Percentiles rank a stretch among this genome's conserved stretches.
phyloP scores from a whole-genome alignment of 2,329 filamentous ascomycete genomes.

The Colletotrichum kahawae region DNA sequence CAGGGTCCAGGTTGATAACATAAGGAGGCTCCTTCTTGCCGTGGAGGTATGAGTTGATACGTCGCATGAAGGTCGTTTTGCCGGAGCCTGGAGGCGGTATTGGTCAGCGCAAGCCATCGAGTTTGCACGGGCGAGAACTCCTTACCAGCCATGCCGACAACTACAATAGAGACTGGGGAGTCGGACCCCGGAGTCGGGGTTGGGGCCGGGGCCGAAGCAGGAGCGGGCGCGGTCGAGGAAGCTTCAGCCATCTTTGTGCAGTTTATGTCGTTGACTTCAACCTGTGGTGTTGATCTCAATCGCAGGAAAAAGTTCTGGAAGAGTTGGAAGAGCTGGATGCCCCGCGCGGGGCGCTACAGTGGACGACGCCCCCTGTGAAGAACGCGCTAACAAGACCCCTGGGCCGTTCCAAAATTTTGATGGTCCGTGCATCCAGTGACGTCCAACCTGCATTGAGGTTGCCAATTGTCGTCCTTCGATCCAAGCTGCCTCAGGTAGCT shows the following conservation, averaged over 20 bases:
- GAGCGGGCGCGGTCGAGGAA: slow-evolving; percentile 27
- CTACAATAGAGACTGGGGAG: slow-evolving; percentile 80
- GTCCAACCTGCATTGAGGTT: slow-evolving; percentile 1
- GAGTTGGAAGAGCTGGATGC: slow-evolving; percentile 19
- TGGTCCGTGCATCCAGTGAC: slow-evolving; percentile 18
- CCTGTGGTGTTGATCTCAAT: not conserved
- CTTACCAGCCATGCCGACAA: slow-evolving; percentile 92
- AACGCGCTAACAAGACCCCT: not conserved
- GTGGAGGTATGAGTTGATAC: slow-evolving; percentile 93
- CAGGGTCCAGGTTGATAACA: slow-evolving; percentile 95
- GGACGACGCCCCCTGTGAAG: not conserved
- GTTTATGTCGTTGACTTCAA: not conserved
- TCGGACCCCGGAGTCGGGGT: slow-evolving; percentile 38
- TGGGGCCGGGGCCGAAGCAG: slow-evolving; percentile 19
- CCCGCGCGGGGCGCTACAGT: slow-evolving; percentile 16
- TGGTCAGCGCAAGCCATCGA: not conserved
- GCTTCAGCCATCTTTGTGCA: slow-evolving; percentile 17
- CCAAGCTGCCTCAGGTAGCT: not conserved
- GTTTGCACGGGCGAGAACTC: slow-evolving; percentile 25
- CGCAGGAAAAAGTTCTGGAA: slow-evolving; percentile 23
- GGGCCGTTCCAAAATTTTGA: not conserved
- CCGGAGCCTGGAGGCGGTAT: slow-evolving; percentile 71
- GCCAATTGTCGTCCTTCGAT: not conserved
- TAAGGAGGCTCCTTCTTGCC: slow-evolving; percentile 82
- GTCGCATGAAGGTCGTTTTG: slow-evolving; percentile 99